These are phyloP conservation scores for Fomitopsis betulina DNA, from an alignment of 1,284 basidiomycete species.

Conservation along the genomic window DNA sequence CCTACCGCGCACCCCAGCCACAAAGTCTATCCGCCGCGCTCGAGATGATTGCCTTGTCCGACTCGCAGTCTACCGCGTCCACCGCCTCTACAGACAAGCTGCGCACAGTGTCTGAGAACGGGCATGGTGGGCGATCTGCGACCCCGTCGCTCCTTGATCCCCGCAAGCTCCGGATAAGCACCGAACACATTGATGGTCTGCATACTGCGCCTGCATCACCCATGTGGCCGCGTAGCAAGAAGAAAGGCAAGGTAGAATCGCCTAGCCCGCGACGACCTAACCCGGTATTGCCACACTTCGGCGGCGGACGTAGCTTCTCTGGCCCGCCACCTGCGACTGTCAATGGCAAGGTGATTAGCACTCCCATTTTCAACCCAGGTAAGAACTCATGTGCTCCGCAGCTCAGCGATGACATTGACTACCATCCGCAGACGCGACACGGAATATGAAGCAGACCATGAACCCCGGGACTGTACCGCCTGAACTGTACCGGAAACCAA, in stretches of 20 bases:
- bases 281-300: constrained; percentile 13
- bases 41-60: constrained; percentile 28
- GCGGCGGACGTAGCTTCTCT: constrained; percentile 14
- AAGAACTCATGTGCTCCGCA: background rate
- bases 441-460: constrained; percentile 70
- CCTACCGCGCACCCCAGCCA: constrained; percentile 27
- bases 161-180: constrained; percentile 17
- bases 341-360: constrained; percentile 58
- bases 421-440: constrained; percentile 51
- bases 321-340: constrained; percentile 13
- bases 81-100: constrained; percentile 12
- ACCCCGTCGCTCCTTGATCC: constrained; percentile 13
- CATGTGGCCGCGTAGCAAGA: constrained; percentile 14
- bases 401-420: background rate
- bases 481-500: constrained; percentile 22
- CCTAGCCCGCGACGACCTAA: constrained; percentile 15
- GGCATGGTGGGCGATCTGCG: constrained; percentile 9
- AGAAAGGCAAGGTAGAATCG: constrained; percentile 14
- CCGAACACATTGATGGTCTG: constrained; percentile 10
- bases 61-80: constrained; percentile 17
- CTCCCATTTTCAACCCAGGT: constrained; percentile 64
- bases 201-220: constrained; percentile 17
- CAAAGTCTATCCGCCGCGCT: constrained; percentile 38
- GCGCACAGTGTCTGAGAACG: constrained; percentile 10
- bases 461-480: constrained; percentile 58